Conservation (phyloP, 345 rosid genomes). For the Aquilaria yunnanensis region DNA sequence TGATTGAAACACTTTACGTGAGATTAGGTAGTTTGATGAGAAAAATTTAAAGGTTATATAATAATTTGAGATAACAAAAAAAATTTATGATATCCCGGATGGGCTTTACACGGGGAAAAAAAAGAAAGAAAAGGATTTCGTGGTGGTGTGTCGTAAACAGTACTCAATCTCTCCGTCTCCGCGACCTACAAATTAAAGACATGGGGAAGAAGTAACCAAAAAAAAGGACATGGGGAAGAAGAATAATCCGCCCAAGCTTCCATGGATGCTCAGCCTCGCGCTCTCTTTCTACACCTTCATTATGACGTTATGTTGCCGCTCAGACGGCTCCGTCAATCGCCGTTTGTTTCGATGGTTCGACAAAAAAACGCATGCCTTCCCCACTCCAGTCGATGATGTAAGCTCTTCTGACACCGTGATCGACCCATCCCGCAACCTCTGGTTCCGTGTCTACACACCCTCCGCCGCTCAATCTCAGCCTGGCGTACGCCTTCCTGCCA, state of each 20-base stretch:
- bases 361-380: constrained; percentile 7
- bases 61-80: too few relatives aligned
- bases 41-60: too few relatives aligned
- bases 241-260: not conserved
- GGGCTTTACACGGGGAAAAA: too few relatives aligned
- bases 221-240: too few relatives aligned
- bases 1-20: too few relatives aligned
- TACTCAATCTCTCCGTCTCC: too few relatives aligned
- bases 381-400: not conserved
- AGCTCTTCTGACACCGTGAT: constrained; percentile 1
- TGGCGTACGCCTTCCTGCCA: not conserved
- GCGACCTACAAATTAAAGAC: too few relatives aligned
- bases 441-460: constrained; percentile 4
- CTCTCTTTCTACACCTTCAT: not conserved
- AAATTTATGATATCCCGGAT: too few relatives aligned
- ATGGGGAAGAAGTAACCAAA: too few relatives aligned
- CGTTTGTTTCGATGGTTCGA: constrained; percentile 3
- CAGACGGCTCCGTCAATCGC: constrained; percentile 11
- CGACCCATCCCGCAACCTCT: constrained; percentile 9
- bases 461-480: not conserved
- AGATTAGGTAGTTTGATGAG: too few relatives aligned
- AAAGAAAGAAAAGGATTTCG: too few relatives aligned
- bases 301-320: not conserved
- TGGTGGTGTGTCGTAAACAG: too few relatives aligned
- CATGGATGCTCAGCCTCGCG: constrained; percentile 1